Evolutionary conservation across 768 basidiomycete genomes (phyloP).

Genomic region (Tulasnella calospora): DNA sequence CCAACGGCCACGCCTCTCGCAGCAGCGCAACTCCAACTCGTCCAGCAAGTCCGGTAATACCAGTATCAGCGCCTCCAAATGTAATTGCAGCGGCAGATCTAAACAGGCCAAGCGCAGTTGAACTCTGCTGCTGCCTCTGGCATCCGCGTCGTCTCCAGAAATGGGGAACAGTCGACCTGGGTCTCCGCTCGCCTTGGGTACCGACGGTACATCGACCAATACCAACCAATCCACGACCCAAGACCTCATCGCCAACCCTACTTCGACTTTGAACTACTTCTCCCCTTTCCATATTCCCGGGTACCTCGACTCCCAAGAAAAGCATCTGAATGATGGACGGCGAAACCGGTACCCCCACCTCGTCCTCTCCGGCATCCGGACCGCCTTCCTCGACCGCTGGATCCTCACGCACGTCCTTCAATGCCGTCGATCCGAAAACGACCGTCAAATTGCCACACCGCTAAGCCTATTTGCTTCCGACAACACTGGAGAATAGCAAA

Average conservation of each 20-base stretch:
- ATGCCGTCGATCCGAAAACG: background rate
- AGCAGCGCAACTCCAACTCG: background rate
- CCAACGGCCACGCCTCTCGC: too few relatives aligned
- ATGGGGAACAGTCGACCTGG: background rate
- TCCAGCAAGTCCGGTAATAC: background rate
- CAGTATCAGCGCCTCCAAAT: background rate
- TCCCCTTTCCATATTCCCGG: too few relatives aligned
- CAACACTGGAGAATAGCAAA: too few relatives aligned
- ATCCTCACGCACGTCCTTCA: background rate
- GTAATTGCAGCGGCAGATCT: background rate
- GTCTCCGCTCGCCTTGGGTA: too few relatives aligned
- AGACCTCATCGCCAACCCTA: too few relatives aligned
- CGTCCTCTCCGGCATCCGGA: background rate
- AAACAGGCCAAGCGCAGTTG: background rate
- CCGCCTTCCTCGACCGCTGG: background rate
- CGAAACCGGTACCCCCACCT: background rate
- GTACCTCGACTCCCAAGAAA: too few relatives aligned
- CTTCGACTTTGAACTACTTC: too few relatives aligned
- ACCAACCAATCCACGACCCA: too few relatives aligned
- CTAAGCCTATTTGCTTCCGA: too few relatives aligned
- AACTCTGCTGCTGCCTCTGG: background rate
- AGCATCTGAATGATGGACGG: too few relatives aligned
- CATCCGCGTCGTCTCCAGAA: background rate
- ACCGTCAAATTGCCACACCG: background rate
- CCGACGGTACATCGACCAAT: too few relatives aligned